phyloP scores from a whole-genome alignment of 2,329 filamentous ascomycete species.

The Cladorrhinum sp. region DNA sequence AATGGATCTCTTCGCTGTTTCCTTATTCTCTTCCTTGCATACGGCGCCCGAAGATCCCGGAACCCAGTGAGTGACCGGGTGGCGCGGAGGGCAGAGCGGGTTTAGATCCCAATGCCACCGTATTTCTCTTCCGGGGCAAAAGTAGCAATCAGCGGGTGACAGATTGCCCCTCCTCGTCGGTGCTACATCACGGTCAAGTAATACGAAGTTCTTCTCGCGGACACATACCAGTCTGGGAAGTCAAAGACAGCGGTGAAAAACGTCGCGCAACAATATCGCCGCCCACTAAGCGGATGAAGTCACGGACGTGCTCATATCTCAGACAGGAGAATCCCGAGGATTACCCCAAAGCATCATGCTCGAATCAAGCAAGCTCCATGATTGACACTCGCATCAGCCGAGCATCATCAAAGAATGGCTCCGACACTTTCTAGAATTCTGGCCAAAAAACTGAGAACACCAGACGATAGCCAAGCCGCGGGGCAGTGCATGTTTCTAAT shows the following conservation, averaged over 20 bases:
- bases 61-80: constrained; percentile 3
- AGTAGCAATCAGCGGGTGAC: not conserved
- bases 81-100: not conserved
- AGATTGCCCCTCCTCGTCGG: not conserved
- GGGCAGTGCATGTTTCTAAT: not conserved
- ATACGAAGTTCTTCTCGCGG: not conserved
- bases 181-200: too few species aligned
- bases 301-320: too few species aligned
- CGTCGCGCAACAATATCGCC: not conserved
- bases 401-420: not conserved
- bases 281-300: too few species aligned
- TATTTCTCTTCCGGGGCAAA: not conserved
- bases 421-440: constrained; percentile 4
- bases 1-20: not conserved
- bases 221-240: not conserved
- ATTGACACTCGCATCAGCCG: constrained; percentile 2
- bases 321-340: not conserved
- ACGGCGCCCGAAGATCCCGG: constrained; percentile 14
- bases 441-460: not conserved
- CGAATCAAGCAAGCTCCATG: not conserved
- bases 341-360: not conserved
- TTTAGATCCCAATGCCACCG: not conserved
- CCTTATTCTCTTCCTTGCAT: constrained; percentile 15
- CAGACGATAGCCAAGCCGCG: not conserved
- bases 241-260: not conserved